These are phyloP conservation scores for Erythrobasidium yunnanense DNA, from an alignment of 768 basidiomycete genomes.

Conservation along the genomic window DNA sequence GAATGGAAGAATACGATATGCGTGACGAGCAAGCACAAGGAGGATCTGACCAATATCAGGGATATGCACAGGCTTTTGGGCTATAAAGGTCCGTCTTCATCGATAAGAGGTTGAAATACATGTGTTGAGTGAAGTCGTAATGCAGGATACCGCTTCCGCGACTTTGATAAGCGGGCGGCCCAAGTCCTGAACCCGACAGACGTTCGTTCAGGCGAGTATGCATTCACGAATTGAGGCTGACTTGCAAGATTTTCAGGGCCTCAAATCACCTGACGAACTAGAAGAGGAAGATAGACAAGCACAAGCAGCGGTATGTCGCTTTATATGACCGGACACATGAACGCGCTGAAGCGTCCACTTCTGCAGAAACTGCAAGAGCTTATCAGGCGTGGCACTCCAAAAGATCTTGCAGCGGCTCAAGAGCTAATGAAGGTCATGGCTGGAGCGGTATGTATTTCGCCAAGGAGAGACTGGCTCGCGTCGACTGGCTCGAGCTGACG, in stretches of 20 bases:
- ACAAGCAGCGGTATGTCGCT: constrained; percentile 57
- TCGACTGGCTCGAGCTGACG: not conserved
- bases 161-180: constrained; percentile 43
- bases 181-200: constrained; percentile 43
- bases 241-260: constrained; percentile 48
- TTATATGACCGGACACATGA: not conserved
- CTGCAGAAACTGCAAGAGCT: constrained; percentile 84
- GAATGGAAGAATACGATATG: constrained; percentile 93
- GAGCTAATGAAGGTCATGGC: constrained; percentile 93
- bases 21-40: constrained; percentile 76
- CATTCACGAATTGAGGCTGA: not conserved
- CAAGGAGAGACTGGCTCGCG: no score
- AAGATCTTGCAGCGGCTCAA: constrained; percentile 87
- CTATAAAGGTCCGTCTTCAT: constrained; percentile 65
- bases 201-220: constrained; percentile 34
- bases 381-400: constrained; percentile 86
- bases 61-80: constrained; percentile 92
- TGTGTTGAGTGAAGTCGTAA: no score
- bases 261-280: constrained; percentile 90
- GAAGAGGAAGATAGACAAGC: constrained; percentile 91
- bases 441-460: constrained; percentile 51
- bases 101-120: no score
- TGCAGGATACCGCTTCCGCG: constrained; percentile 47
- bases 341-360: not conserved
- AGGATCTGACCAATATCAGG: constrained; percentile 88